Conservation (phyloP, 2,329 filamentous ascomycete species). For the Pseudophaeomoniella oleicola region DNA sequence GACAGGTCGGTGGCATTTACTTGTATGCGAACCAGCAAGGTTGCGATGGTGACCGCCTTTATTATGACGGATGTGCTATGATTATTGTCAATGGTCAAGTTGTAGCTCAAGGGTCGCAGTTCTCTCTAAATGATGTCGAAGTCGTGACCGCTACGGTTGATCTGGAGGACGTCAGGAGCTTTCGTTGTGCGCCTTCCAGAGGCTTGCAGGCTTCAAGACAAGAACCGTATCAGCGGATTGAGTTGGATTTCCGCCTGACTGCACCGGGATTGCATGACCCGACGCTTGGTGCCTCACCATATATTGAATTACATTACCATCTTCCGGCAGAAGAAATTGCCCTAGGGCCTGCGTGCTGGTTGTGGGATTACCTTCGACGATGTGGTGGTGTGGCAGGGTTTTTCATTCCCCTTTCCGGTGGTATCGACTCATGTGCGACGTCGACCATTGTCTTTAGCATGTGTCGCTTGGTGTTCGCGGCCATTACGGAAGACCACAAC, state of each 20-base stretch:
- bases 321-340: slow-evolving; percentile 54
- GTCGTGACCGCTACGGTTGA: slow-evolving; percentile 53
- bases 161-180: slow-evolving; percentile 55
- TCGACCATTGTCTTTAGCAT: slow-evolving; percentile 24
- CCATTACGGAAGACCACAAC: slow-evolving; percentile 17
- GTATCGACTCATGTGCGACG: slow-evolving; percentile 25
- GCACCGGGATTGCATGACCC: slow-evolving; percentile 10
- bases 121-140: slow-evolving; percentile 50
- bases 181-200: slow-evolving; percentile 30
- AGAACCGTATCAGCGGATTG: slow-evolving; percentile 20
- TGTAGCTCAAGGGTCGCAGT: slow-evolving; percentile 52
- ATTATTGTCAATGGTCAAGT: slow-evolving; percentile 49
- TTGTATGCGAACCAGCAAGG: slow-evolving; percentile 50
- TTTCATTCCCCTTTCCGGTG: slow-evolving; percentile 24
- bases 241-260: slow-evolving; percentile 20
- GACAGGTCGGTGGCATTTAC: slow-evolving; percentile 29
- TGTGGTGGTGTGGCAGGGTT: slow-evolving; percentile 19
- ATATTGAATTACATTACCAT: slow-evolving; percentile 38
- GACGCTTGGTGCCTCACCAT: slow-evolving; percentile 22
- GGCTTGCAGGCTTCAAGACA: slow-evolving; percentile 20
- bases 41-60: slow-evolving; percentile 46
- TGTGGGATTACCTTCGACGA: slow-evolving; percentile 35
- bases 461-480: slow-evolving; percentile 22
- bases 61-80: slow-evolving; percentile 49
- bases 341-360: slow-evolving; percentile 47